phyloP scores from a whole-genome alignment of 2,329 filamentous ascomycete genomes.

The Lecanicillium sp. region DNA sequence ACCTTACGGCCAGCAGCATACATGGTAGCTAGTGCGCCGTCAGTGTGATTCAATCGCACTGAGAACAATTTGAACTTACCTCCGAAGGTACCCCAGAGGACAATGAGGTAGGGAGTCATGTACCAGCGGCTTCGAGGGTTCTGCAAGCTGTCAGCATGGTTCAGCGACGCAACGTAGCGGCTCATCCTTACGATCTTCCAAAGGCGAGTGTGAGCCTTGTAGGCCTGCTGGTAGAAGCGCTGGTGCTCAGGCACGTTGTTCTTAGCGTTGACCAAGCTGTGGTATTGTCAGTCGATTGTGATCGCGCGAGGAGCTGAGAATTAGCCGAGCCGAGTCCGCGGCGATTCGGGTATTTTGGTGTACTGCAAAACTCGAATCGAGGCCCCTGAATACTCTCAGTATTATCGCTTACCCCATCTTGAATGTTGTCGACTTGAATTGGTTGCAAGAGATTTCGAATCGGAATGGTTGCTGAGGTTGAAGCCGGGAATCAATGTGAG shows the following conservation, averaged over 20 bases:
- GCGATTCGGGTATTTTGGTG: background rate
- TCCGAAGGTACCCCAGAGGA: slow-evolving; percentile 57
- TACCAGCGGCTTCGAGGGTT: slow-evolving; percentile 58
- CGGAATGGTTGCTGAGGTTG: slow-evolving; percentile 17
- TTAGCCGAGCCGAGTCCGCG: slow-evolving; percentile 4
- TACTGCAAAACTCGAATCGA: background rate
- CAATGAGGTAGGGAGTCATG: slow-evolving; percentile 61
- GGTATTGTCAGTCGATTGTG: slow-evolving; percentile 23
- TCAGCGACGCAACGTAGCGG: slow-evolving; percentile 16
- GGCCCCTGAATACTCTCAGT: too few species aligned
- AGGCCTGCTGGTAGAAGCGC: slow-evolving; percentile 67
- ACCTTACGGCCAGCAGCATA: slow-evolving; percentile 72
- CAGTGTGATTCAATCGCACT: slow-evolving; percentile 13
- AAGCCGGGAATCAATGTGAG: slow-evolving; percentile 14
- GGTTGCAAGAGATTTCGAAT: slow-evolving; percentile 13
- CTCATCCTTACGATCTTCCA: slow-evolving; percentile 67
- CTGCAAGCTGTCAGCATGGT: slow-evolving; percentile 32
- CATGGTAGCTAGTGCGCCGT: slow-evolving; percentile 41
- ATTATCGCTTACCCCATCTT: slow-evolving; percentile 37
- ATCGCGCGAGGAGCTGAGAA: slow-evolving; percentile 16
- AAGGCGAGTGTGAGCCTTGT: slow-evolving; percentile 60
- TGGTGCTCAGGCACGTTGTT: slow-evolving; percentile 74
- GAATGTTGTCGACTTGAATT: slow-evolving; percentile 19
- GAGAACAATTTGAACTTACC: slow-evolving; percentile 41
- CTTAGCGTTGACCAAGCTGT: slow-evolving; percentile 60